Conservation (phyloP, 352 stramenopile genomes). For the Phytophthora cryptogea region DNA sequence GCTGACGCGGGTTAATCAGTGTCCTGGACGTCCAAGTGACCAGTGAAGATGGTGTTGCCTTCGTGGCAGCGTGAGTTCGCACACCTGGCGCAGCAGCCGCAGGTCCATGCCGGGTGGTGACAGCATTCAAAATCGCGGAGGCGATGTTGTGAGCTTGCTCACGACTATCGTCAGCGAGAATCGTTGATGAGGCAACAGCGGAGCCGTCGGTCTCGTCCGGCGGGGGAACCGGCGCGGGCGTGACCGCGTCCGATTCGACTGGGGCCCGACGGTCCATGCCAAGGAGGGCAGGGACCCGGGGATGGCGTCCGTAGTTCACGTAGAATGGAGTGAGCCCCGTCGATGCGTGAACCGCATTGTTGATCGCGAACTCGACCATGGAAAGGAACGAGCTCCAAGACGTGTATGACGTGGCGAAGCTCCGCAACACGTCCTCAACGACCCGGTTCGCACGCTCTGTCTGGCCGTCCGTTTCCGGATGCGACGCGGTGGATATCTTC, state of each 20-base stretch:
- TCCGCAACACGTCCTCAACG: conserved; percentile 27
- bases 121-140: not conserved
- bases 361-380: conserved; percentile 16
- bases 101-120: not conserved
- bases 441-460: conserved; percentile 34
- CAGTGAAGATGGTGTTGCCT: not conserved
- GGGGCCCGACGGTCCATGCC: conserved; percentile 5
- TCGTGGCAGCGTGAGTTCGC: not conserved
- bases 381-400: conserved; percentile 28
- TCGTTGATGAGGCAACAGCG: too few relatives aligned
- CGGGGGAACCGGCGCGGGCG: too few relatives aligned
- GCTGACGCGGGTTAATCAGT: too few relatives aligned
- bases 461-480: conserved; percentile 36
- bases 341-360: conserved; percentile 28
- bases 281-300: conserved; percentile 15
- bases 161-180: too few relatives aligned
- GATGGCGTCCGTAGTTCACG: conserved; percentile 15
- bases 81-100: not conserved
- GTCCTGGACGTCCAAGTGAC: too few relatives aligned
- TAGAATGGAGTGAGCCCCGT: conserved; percentile 31
- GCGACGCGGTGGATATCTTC: conserved; percentile 22
- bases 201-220: too few relatives aligned
- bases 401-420: conserved; percentile 19
- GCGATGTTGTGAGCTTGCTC: not conserved
- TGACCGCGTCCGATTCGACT: not conserved